Evolutionary conservation across 805 yeast species (phyloP), one percentile per base, ranked within the genome.

Genomic region (Candida maltosa): DNA sequence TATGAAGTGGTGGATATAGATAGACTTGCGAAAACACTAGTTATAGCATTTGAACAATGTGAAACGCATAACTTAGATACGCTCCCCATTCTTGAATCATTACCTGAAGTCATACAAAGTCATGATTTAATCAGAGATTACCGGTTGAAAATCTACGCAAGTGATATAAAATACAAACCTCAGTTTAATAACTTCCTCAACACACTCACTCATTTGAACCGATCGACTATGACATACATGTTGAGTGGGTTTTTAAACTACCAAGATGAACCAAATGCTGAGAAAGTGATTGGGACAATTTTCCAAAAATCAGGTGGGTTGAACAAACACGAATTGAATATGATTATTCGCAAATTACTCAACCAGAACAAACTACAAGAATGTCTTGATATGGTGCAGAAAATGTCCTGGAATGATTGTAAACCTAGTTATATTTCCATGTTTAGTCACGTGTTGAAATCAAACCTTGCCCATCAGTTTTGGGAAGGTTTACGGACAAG

Each of bases 181-280:
- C 11, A 22, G 29, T 51, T 54, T 33, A 49, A 51, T n/a, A 23
- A 16, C 9, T 44, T 59, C 16, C 40, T 58, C 4, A 44, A 47
- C 20, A 32, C 38, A 21, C 41, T 62, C 12, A 51, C 68, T 6
- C 51, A 67, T 6, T 40, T 65, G n/a, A 42, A 47, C 19, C 42
- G 69, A 16, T 54, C 52, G 46, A 52, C 66, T 2, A 41, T 65
- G 5, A 53, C 66, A 4, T 55, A 54, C 41, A 45, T 67, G 20
- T 57, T 65, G 31, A 42, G 47, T 14, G 46, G 57, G 5, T 63
- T 64, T 31, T 37, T 60, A 24, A 18, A 26, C 10, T 58, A 52
- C 34, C 49, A 52, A 28, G 51, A 54, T 29, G 59, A 52, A 22
- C 41, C 35, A 2, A 62, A 56, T 5, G 54, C 67, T 1, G 59